Percentiles rank a stretch among this genome's conserved stretches.
Conservation (phyloP, 345 rosid genomes). For the Salix caprea region DNA sequence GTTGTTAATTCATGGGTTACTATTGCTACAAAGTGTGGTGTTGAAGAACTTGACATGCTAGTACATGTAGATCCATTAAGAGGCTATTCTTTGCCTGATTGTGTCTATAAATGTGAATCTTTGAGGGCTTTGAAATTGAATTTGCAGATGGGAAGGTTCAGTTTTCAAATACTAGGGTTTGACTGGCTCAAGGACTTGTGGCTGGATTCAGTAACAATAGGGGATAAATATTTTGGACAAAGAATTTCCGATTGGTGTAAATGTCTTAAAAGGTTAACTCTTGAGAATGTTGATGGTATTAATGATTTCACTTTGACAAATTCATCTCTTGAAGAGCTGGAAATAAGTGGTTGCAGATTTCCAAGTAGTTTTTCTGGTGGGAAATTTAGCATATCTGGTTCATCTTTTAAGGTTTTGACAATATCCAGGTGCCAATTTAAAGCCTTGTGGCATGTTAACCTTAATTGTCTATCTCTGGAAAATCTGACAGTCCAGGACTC, state of each 20-base stretch:
- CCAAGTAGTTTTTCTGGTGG: background rate
- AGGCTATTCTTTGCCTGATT: slow-evolving; percentile 1
- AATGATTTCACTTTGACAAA: background rate
- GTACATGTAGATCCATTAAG: background rate
- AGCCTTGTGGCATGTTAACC: background rate
- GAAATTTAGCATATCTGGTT: background rate
- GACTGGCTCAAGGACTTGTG: slow-evolving; percentile 5
- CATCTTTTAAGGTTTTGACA: slow-evolving; percentile 1
- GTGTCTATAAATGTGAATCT: slow-evolving; percentile 4
- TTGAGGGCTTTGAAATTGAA: slow-evolving; percentile 14
- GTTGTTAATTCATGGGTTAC: background rate
- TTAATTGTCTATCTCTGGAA: slow-evolving; percentile 8
- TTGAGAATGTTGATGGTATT: background rate
- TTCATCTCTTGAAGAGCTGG: slow-evolving; percentile 13
- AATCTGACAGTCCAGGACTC: background rate
- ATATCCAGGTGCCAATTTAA: background rate
- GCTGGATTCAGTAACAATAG: background rate
- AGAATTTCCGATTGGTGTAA: background rate
- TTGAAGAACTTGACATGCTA: slow-evolving; percentile 17
- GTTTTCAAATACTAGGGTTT: background rate
- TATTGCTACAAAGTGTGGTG: slow-evolving; percentile 1
- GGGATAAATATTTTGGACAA: background rate
- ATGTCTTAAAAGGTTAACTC: slow-evolving; percentile 10
- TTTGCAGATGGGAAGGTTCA: slow-evolving; percentile 4
- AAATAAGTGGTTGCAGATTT: background rate